Percentiles rank a stretch among this genome's conserved stretches.
Evolutionary conservation across 495 filamentous ascomycete species (phyloP).

Genomic region (Xylaria venustula): DNA sequence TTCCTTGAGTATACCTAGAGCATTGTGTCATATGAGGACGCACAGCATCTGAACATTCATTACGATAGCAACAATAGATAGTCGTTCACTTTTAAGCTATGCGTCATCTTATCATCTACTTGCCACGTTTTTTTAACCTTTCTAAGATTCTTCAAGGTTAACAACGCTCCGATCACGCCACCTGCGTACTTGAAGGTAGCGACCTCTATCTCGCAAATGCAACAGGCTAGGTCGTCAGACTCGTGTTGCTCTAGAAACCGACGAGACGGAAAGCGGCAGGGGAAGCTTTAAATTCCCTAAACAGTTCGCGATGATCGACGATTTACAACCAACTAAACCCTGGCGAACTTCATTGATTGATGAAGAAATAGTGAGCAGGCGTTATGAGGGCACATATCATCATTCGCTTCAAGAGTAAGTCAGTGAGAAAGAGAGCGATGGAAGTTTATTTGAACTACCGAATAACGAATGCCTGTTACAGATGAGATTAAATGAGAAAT

Average conservation of each 20-base stretch:
- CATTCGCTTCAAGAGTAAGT: not conserved
- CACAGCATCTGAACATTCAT: not conserved
- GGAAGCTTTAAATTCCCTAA: not conserved
- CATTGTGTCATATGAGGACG: not conserved
- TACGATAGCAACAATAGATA: not conserved
- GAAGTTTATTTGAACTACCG: constrained; percentile 1
- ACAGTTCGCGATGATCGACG: not conserved
- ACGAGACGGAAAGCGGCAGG: not conserved
- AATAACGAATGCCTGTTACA: not conserved
- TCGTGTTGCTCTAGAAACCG: not conserved
- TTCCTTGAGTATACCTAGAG: not conserved
- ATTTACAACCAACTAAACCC: not conserved
- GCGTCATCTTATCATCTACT: not conserved
- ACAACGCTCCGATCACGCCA: not conserved
- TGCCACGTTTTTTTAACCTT: not conserved
- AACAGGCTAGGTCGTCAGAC: not conserved
- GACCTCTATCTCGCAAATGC: not conserved
- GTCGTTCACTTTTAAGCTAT: not conserved
- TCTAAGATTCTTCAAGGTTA: not conserved
- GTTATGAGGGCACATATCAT: not conserved
- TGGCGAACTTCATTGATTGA: not conserved
- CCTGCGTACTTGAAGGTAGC: not conserved
- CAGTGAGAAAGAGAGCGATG: not conserved
- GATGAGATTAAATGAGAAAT: not conserved
- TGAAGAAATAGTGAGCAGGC: not conserved